phyloP scores from a whole-genome alignment of 129 eudicot genomes.

The Tagetes patula region DNA sequence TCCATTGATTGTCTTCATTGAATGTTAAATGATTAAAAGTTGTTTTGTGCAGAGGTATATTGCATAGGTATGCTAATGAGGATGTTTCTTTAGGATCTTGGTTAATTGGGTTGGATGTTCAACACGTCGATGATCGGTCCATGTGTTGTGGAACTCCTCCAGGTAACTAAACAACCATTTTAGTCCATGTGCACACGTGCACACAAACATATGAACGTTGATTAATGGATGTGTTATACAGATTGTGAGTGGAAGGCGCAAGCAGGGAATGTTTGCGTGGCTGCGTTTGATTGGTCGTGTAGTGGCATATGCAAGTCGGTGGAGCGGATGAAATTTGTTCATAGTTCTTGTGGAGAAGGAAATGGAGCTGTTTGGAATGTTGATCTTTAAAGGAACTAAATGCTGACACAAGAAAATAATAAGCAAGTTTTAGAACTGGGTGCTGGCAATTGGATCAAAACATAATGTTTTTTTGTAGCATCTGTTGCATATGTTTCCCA shows the following conservation, averaged over 20 bases:
- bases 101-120: conserved; percentile 83
- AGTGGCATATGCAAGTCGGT: conserved; percentile 78
- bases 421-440: conserved; percentile 7
- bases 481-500: not conserved
- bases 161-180: conserved; percentile 33
- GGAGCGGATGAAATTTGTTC: conserved; percentile 61
- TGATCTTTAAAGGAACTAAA: conserved; percentile 28
- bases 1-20: not conserved
- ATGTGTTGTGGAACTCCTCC: conserved; percentile 95
- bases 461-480: not conserved
- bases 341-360: conserved; percentile 67
- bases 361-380: conserved; percentile 61
- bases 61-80: conserved; percentile 79
- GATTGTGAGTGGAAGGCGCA: conserved; percentile 67
- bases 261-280: conserved; percentile 59
- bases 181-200: not conserved
- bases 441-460: conserved; percentile 14
- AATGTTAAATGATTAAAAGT: not conserved
- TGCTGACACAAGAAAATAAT: conserved; percentile 10
- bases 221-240: conserved; percentile 27
- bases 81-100: conserved; percentile 82
- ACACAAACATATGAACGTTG: not conserved
- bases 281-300: conserved; percentile 71
- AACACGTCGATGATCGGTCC: conserved; percentile 68
- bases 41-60: conserved; percentile 43